A percentile compares a stretch with the other conserved stretches of the same genome.
Evolutionary conservation across 2,329 filamentous ascomycete genomes (phyloP).

Genomic region (Didymella sp.): DNA sequence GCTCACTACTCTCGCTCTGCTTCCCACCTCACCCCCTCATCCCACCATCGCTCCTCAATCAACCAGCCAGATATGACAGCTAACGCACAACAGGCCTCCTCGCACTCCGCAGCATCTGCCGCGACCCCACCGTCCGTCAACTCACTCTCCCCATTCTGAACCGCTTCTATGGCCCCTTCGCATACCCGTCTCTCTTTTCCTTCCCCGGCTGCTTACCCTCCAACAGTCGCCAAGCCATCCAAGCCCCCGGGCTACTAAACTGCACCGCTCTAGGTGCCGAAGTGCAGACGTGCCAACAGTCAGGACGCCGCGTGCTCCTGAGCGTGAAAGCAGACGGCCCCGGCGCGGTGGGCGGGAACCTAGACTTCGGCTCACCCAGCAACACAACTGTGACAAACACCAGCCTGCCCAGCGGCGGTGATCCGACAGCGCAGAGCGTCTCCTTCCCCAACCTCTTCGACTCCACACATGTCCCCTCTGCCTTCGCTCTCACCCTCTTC

Average conservation of each 20-base stretch:
- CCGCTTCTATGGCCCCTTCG: constrained; percentile 42
- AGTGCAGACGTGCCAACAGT: constrained; percentile 47
- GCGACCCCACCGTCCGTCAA: constrained; percentile 46
- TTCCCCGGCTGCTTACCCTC: constrained; percentile 47
- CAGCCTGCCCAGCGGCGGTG: too few species aligned
- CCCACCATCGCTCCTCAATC: not conserved
- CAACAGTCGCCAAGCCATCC: constrained; percentile 39
- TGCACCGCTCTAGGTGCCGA: constrained; percentile 48
- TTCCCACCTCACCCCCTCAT: not conserved
- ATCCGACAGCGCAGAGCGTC: not conserved
- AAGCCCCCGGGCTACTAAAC: constrained; percentile 49
- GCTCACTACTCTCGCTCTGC: not conserved
- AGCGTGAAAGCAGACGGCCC: constrained; percentile 47
- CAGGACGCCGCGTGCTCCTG: constrained; percentile 52
- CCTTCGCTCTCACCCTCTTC: constrained; percentile 36
- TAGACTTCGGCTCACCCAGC: constrained; percentile 25
- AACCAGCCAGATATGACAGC: not conserved
- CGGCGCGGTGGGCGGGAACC: constrained; percentile 27
- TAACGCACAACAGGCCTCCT: constrained; percentile 26
- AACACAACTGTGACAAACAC: too few species aligned
- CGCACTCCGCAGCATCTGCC: constrained; percentile 42
- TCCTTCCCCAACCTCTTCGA: constrained; percentile 37
- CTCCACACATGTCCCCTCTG: constrained; percentile 20
- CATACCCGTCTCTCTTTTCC: constrained; percentile 42
- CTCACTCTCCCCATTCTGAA: constrained; percentile 48